Evolutionary conservation across 1,284 basidiomycete genomes (phyloP).

Genomic region (Ceratobasidium sp.): DNA sequence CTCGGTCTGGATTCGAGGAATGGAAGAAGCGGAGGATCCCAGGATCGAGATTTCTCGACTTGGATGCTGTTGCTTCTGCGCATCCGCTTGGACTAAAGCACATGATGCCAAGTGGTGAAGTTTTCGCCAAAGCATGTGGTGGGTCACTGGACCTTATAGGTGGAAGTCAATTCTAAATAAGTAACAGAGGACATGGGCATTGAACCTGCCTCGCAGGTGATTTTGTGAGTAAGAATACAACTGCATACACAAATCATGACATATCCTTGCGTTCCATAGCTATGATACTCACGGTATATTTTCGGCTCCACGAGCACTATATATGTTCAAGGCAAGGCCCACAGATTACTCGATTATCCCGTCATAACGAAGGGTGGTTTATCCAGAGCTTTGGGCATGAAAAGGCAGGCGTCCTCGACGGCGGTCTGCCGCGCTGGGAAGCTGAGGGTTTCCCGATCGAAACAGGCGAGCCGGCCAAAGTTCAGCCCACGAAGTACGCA

Average conservation of each 20-base stretch:
- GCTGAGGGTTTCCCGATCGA: slow-evolving; percentile 72
- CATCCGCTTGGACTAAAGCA: slow-evolving; percentile 80
- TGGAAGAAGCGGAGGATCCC: slow-evolving; percentile 67
- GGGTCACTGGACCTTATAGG: slow-evolving; percentile 45
- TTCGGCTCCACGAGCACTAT: slow-evolving; percentile 87
- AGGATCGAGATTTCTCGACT: slow-evolving; percentile 77
- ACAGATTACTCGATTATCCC: background rate
- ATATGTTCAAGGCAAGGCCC: slow-evolving; percentile 76
- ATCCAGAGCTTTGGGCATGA: slow-evolving; percentile 76
- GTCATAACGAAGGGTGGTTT: background rate
- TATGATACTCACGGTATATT: slow-evolving; percentile 91
- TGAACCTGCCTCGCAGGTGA: slow-evolving; percentile 74
- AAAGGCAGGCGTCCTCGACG: slow-evolving; percentile 85
- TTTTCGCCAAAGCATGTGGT: slow-evolving; percentile 86
- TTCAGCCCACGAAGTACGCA: slow-evolving; percentile 51
- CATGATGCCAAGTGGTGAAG: slow-evolving; percentile 83
- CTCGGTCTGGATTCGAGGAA: slow-evolving; percentile 64
- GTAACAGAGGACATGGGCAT: slow-evolving; percentile 81
- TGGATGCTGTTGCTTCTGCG: slow-evolving; percentile 77
- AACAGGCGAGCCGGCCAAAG: slow-evolving; percentile 48
- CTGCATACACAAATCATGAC: background rate
- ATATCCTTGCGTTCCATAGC: slow-evolving; percentile 52
- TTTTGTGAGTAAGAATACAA: slow-evolving; percentile 60
- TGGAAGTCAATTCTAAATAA: background rate
- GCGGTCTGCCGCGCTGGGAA: slow-evolving; percentile 86